Conservation (phyloP, 495 filamentous ascomycete genomes). For the Aspergillus heteromorphus region DNA sequence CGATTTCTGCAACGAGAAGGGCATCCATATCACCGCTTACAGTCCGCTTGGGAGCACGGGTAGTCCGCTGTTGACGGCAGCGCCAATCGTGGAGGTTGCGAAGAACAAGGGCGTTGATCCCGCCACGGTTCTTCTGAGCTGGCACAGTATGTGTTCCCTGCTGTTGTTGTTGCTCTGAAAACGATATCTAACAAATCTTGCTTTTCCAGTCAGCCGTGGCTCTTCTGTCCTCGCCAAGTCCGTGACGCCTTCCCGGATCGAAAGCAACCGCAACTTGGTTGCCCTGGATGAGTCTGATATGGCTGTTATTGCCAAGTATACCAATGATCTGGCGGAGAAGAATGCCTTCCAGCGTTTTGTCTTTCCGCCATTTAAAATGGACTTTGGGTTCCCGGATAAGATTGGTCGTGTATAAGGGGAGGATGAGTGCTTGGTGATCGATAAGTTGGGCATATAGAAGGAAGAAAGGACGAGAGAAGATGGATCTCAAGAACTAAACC, state of each 20-base stretch:
- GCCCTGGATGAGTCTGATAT: slow-evolving; percentile 62
- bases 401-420: slow-evolving; percentile 1
- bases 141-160: slow-evolving; percentile 53
- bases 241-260: slow-evolving; percentile 66
- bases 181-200: neutral
- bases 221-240: slow-evolving; percentile 76
- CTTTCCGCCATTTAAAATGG: slow-evolving; percentile 70
- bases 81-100: slow-evolving; percentile 63
- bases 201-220: slow-evolving; percentile 56
- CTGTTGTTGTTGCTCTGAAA: neutral
- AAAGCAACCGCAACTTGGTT: slow-evolving; percentile 65
- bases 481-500: no score
- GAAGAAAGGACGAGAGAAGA: neutral
- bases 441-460: slow-evolving; percentile 3
- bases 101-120: slow-evolving; percentile 61
- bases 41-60: slow-evolving; percentile 75
- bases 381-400: slow-evolving; percentile 78
- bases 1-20: slow-evolving; percentile 65
- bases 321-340: slow-evolving; percentile 50
- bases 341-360: slow-evolving; percentile 66
- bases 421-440: neutral
- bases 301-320: slow-evolving; percentile 57
- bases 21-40: slow-evolving; percentile 73
- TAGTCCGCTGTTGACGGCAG: slow-evolving; percentile 62
- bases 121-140: slow-evolving; percentile 64